A percentile compares a stretch with the other conserved stretches of the same genome.
These are phyloP conservation scores for Reticulascus tulasneorum DNA, from an alignment of 2,329 filamentous ascomycete species.

Conservation along the genomic window DNA sequence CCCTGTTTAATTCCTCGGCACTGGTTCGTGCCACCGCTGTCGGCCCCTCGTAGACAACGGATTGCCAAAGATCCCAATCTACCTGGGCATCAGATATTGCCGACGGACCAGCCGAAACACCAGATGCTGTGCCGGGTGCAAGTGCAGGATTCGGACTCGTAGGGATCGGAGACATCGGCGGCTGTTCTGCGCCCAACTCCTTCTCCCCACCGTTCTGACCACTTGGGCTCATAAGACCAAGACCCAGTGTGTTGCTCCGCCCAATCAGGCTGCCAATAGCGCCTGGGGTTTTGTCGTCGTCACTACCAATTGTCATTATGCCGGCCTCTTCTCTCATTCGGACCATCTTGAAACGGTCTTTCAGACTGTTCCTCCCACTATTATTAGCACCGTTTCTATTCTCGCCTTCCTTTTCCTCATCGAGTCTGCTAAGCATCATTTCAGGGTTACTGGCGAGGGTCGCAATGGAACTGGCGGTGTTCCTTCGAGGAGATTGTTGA, in stretches of 20 bases:
- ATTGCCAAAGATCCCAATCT: slow-evolving; percentile 99
- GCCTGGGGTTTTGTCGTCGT: slow-evolving; percentile 44
- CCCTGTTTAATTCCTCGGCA: slow-evolving; percentile 81
- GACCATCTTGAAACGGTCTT: slow-evolving; percentile 74
- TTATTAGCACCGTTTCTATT: slow-evolving; percentile 32
- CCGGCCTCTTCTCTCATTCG: slow-evolving; percentile 70
- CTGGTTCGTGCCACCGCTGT: slow-evolving; percentile 83
- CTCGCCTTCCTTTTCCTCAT: slow-evolving; percentile 60
- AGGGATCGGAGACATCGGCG: slow-evolving; percentile 43
- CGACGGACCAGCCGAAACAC: slow-evolving; percentile 72
- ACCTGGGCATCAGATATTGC: slow-evolving; percentile 69
- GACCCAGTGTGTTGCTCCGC: slow-evolving; percentile 3
- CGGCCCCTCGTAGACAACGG: slow-evolving; percentile 90
- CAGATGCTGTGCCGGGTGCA: slow-evolving; percentile 80
- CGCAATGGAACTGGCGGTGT: slow-evolving; percentile 75
- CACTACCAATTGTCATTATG: slow-evolving; percentile 47
- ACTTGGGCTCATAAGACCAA: slow-evolving; percentile 20
- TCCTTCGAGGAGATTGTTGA: slow-evolving; percentile 48
- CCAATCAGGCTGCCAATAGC: slow-evolving; percentile 15
- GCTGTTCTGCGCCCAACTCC: slow-evolving; percentile 8
- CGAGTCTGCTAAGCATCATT: slow-evolving; percentile 71
- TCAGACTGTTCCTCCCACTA: slow-evolving; percentile 59
- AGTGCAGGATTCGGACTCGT: slow-evolving; percentile 65
- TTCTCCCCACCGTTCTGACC: slow-evolving; percentile 15
- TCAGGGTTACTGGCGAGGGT: slow-evolving; percentile 79